Percentiles rank a stretch among this genome's conserved stretches.
phyloP scores from a whole-genome alignment of 441 rosid species.

The Macaranga tanarius region DNA sequence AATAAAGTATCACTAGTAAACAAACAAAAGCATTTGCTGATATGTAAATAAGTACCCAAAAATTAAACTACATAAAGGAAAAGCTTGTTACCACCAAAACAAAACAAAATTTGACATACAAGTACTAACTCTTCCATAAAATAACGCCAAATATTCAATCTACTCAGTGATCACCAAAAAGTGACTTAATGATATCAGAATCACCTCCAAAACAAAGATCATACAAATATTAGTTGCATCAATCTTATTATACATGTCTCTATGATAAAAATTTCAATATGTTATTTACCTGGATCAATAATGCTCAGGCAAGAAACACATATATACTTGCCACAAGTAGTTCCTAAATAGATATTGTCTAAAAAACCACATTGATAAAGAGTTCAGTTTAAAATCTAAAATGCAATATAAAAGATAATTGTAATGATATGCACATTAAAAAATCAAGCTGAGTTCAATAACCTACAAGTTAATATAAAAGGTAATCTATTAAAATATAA shows the following conservation, averaged over 20 bases:
- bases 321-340: conserved; percentile 82
- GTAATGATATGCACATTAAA: not conserved
- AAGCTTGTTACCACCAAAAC: too few species aligned
- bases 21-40: too few species aligned
- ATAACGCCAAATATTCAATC: not conserved
- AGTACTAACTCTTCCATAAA: not conserved
- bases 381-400: too few species aligned
- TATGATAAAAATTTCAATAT: not conserved
- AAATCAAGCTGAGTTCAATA: not conserved
- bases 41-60: too few species aligned
- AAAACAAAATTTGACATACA: too few species aligned
- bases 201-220: conserved; percentile 42
- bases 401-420: not conserved
- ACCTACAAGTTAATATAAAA: too few species aligned
- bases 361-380: conserved; percentile 9
- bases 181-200: conserved; percentile 67
- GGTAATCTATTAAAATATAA: too few species aligned
- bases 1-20: too few species aligned
- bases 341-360: conserved; percentile 85
- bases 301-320: too few species aligned
- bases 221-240: not conserved
- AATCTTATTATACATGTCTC: too few species aligned
- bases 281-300: too few species aligned
- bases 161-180: conserved; percentile 48
- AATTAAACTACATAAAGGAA: too few species aligned